phyloP scores from a whole-genome alignment of 345 rosid species.

The Eucalyptus rudis region DNA sequence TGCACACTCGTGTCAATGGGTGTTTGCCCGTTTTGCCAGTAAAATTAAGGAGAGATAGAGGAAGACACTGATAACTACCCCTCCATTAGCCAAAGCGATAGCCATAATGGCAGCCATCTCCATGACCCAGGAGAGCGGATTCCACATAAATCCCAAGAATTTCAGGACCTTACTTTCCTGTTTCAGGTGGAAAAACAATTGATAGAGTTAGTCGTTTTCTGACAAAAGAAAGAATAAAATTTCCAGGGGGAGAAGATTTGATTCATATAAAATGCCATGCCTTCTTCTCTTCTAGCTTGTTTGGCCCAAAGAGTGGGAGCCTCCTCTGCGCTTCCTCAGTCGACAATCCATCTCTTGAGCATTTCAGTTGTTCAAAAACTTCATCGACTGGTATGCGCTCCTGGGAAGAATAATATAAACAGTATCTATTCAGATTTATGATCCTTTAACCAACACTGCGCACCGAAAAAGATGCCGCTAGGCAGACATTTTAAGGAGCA shows the following conservation, averaged over 20 bases:
- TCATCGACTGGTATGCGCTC: constrained; percentile 77
- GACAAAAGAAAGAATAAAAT: neutral
- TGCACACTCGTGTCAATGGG: neutral
- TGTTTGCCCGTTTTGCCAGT: neutral
- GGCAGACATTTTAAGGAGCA: neutral
- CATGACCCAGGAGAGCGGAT: constrained; percentile 93
- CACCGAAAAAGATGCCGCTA: neutral
- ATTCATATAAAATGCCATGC: neutral
- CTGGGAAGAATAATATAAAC: constrained; percentile 10
- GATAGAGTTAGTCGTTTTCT: neutral
- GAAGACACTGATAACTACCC: constrained; percentile 14
- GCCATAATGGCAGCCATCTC: constrained; percentile 90
- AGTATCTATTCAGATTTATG: neutral
- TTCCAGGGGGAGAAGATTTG: neutral
- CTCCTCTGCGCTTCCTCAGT: constrained; percentile 68
- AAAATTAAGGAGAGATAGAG: neutral
- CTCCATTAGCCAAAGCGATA: constrained; percentile 72
- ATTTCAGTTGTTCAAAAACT: constrained; percentile 76
- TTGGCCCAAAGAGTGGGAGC: constrained; percentile 69
- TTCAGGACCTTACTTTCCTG: constrained; percentile 66
- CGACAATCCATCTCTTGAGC: constrained; percentile 65
- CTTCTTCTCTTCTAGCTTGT: constrained; percentile 91
- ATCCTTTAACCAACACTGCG: neutral
- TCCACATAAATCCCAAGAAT: constrained; percentile 91
- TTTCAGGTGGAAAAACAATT: neutral